Evolutionary conservation across 2,329 filamentous ascomycete species (phyloP).

Genomic region (Arthrobotrys musiformis): DNA sequence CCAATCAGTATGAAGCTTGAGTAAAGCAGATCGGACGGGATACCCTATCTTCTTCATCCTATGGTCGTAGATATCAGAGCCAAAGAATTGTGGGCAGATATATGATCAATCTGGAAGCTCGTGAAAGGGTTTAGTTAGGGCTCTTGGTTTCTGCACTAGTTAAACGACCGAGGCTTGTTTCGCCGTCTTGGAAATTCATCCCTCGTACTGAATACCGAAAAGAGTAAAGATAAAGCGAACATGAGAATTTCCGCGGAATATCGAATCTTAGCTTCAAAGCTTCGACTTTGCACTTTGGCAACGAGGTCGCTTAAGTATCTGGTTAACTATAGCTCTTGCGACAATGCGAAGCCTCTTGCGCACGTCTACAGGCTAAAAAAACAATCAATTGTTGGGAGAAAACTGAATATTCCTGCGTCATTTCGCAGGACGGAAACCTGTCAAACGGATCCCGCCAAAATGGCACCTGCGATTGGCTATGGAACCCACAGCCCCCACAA

Average conservation of each 20-base stretch:
- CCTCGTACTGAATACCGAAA: neutral
- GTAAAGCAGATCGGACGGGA: slow-evolving; percentile 43
- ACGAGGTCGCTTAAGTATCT: neutral
- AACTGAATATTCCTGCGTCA: neutral
- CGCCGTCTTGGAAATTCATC: neutral
- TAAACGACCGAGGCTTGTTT: neutral
- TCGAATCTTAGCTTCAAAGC: too few species aligned
- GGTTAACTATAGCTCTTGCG: neutral
- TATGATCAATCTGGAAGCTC: slow-evolving; percentile 1
- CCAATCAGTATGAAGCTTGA: slow-evolving; percentile 41
- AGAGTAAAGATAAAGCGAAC: neutral
- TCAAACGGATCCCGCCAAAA: slow-evolving; percentile 20
- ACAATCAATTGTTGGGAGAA: neutral
- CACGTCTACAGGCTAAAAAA: slow-evolving; percentile 11
- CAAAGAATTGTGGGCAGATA: neutral
- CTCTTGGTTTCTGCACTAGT: neutral
- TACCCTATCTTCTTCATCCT: slow-evolving; percentile 27
- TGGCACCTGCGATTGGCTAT: slow-evolving; percentile 24
- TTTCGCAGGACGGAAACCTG: slow-evolving; percentile 11
- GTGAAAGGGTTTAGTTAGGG: slow-evolving; percentile 5
- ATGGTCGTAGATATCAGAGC: slow-evolving; percentile 22
- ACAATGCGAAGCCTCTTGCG: slow-evolving; percentile 6
- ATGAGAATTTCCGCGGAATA: neutral
- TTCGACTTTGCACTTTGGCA: neutral
- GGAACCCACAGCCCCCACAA: slow-evolving; percentile 11